These are phyloP conservation scores for Umbelopsis sp. DNA, from an alignment of 371 early-diverging fungal genomes.

Conservation along the genomic window DNA sequence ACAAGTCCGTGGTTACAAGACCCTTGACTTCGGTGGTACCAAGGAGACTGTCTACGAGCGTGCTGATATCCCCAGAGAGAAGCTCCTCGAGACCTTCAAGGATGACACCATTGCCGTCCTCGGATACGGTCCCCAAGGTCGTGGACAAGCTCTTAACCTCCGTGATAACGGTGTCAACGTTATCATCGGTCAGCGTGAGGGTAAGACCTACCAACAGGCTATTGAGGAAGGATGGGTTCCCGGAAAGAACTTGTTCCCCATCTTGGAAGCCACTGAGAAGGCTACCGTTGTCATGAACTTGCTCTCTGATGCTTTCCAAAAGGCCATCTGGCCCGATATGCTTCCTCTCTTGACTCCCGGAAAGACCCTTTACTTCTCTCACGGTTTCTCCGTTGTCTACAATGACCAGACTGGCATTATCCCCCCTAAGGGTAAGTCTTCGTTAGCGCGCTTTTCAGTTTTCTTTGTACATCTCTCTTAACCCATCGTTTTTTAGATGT, in stretches of 20 bases:
- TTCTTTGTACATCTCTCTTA: too few relatives aligned
- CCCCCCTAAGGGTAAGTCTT: slow-evolving; percentile 69
- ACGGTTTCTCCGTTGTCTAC: slow-evolving; percentile 96
- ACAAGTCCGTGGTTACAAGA: slow-evolving; percentile 86
- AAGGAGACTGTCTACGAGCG: slow-evolving; percentile 95
- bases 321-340: slow-evolving; percentile 89
- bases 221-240: slow-evolving; percentile 96
- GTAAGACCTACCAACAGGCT: slow-evolving; percentile 92
- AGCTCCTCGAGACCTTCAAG: slow-evolving; percentile 89
- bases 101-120: slow-evolving; percentile 95
- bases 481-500: slow-evolving; percentile 57
- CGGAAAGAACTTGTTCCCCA: slow-evolving; percentile 93
- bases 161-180: slow-evolving; percentile 97
- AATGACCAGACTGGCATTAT: slow-evolving; percentile 90
- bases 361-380: slow-evolving; percentile 98
- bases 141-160: slow-evolving; percentile 95
- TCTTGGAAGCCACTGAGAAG: slow-evolving; percentile 90
- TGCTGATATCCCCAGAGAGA: slow-evolving; percentile 89
- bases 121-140: slow-evolving; percentile 98
- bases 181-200: slow-evolving; percentile 94
- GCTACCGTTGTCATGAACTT: slow-evolving; percentile 95
- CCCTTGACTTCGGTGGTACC: slow-evolving; percentile 93
- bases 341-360: slow-evolving; percentile 91
- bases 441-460: not conserved
- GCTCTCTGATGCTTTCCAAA: slow-evolving; percentile 96